Conservation (phyloP, 306 rosid genomes). For the Ochetophila trinervis region DNA sequence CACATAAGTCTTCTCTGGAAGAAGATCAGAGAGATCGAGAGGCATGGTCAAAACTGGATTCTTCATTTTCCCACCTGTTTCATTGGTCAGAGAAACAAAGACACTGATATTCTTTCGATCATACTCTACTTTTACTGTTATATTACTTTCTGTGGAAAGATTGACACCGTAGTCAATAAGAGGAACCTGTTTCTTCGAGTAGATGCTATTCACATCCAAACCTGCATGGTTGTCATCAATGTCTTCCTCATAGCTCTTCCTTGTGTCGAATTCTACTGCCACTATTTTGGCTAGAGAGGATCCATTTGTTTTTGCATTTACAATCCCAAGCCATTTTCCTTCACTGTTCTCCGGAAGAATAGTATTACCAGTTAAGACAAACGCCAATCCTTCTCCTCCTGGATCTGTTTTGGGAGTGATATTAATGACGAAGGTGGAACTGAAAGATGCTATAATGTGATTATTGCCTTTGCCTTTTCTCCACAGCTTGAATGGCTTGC, state of each 20-base stretch:
- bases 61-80: conserved; percentile 9
- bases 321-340: conserved; percentile 44
- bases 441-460: conserved; percentile 22
- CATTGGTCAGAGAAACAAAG: conserved; percentile 25
- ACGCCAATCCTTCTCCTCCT: conserved; percentile 47
- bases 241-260: conserved; percentile 42
- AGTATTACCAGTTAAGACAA: conserved; percentile 17
- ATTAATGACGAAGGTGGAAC: conserved; percentile 32
- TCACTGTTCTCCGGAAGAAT: conserved; percentile 21
- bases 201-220: conserved; percentile 50
- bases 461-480: neutral
- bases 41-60: conserved; percentile 16
- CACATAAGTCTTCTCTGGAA: conserved; percentile 39
- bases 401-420: conserved; percentile 11
- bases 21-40: conserved; percentile 40
- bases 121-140: conserved; percentile 23
- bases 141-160: conserved; percentile 4
- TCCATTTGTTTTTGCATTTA: conserved; percentile 49
- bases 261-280: conserved; percentile 75
- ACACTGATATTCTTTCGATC: conserved; percentile 28
- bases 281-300: conserved; percentile 36
- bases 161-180: conserved; percentile 30
- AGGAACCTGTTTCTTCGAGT: conserved; percentile 34
- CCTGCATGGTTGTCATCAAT: conserved; percentile 63
- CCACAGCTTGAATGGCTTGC: conserved; percentile 19